Conservation (phyloP, 176 grass and related monocot genomes). For the Eleusine coracana region DNA sequence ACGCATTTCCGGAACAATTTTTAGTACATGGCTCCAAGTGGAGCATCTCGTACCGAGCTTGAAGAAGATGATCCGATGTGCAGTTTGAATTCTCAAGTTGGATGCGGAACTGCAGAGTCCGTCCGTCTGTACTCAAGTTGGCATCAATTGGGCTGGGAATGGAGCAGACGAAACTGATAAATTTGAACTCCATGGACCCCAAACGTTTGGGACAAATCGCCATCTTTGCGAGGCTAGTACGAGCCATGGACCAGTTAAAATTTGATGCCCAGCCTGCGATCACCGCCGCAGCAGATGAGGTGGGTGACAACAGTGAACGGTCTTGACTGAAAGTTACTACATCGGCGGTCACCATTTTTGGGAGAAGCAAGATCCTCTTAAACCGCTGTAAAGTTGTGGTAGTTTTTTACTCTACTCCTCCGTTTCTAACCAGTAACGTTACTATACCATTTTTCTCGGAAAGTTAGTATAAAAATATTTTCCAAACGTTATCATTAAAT, state of each 20-base stretch:
- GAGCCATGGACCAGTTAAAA: neutral
- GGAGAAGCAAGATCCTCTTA: neutral
- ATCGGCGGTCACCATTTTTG: neutral
- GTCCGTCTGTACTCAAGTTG: neutral
- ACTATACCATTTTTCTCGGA: too few species aligned
- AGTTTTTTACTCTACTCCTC: neutral
- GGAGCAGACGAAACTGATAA: neutral
- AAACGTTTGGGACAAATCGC: neutral
- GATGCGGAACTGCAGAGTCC: neutral
- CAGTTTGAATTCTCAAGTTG: neutral
- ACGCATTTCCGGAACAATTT: neutral
- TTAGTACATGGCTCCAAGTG: neutral
- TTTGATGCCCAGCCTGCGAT: neutral
- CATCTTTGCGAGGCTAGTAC: neutral
- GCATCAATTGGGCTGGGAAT: neutral
- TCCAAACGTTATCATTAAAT: too few species aligned
- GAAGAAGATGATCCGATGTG: neutral
- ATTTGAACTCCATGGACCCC: neutral
- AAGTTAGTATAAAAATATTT: too few species aligned
- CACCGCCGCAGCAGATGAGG: neutral
- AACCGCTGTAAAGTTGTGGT: neutral
- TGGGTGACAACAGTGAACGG: neutral
- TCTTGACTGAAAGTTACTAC: neutral
- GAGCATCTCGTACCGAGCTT: neutral
- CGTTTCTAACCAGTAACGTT: too few species aligned